A percentile compares a stretch with the other conserved stretches of the same genome.
phyloP scores from a whole-genome alignment of 192 early-diverging fungal genomes.

The Coemansia javaensis region DNA sequence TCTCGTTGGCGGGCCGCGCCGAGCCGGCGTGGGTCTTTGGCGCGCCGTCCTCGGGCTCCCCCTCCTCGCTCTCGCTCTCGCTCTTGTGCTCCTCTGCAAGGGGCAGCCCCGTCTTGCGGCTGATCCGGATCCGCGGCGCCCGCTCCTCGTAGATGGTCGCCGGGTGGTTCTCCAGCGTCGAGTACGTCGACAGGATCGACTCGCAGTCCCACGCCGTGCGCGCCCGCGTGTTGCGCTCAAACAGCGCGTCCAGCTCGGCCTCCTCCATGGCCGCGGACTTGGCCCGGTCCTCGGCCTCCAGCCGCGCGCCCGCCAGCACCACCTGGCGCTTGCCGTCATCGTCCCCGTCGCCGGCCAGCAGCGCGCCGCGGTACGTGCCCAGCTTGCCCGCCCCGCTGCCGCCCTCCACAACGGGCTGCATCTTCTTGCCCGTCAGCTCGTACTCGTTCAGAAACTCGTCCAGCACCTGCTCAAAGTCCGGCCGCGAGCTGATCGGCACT shows the following conservation, averaged over 20 bases:
- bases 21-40: constrained; percentile 58
- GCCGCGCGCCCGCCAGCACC: constrained; percentile 16
- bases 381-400: constrained; percentile 57
- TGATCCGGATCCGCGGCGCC: constrained; percentile 60
- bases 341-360: constrained; percentile 25
- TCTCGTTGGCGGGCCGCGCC: constrained; percentile 76
- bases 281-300: constrained; percentile 23
- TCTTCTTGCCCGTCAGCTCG: constrained; percentile 65
- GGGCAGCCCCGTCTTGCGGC: constrained; percentile 69
- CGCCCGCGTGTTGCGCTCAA: constrained; percentile 57
- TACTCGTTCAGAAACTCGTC: constrained; percentile 76
- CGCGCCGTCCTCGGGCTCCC: constrained; percentile 16
- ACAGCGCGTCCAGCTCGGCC: constrained; percentile 47
- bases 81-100: constrained; percentile 40
- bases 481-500: constrained; percentile 54
- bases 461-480: constrained; percentile 69
- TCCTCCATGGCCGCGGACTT: constrained; percentile 34
- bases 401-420: constrained; percentile 65
- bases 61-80: constrained; percentile 23
- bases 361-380: constrained; percentile 55
- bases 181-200: constrained; percentile 83
- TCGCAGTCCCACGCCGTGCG: constrained; percentile 83
- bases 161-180: constrained; percentile 93
- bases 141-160: constrained; percentile 67
- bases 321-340: constrained; percentile 38